phyloP scores from a whole-genome alignment of 2,329 filamentous ascomycete genomes.

The Grosmannia serpens region DNA sequence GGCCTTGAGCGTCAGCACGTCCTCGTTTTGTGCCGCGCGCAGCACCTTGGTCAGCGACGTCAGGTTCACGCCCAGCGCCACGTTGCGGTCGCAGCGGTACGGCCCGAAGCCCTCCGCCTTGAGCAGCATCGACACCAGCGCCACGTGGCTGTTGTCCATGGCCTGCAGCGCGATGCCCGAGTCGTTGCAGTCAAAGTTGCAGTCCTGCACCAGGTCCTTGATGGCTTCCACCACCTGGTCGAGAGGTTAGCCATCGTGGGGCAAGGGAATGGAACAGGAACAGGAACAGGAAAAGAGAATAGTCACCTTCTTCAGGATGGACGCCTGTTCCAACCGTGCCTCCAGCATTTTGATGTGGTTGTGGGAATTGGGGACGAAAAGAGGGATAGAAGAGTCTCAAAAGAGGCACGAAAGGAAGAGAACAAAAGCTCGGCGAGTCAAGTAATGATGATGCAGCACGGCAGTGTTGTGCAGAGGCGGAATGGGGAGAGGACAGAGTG shows the following conservation, averaged over 20 bases:
- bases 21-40: slow-evolving; percentile 85
- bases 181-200: slow-evolving; percentile 99
- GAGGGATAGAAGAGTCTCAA: not conserved
- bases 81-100: slow-evolving; percentile 97
- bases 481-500: not conserved
- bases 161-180: slow-evolving; percentile 94
- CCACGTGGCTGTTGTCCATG: slow-evolving; percentile 99
- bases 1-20: slow-evolving; percentile 91
- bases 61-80: slow-evolving; percentile 94
- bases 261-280: not conserved
- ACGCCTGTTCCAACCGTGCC: slow-evolving; percentile 90
- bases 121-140: slow-evolving; percentile 97
- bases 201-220: slow-evolving; percentile 98
- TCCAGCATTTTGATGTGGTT: slow-evolving; percentile 63
- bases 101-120: slow-evolving; percentile 89
- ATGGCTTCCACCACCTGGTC: slow-evolving; percentile 88
- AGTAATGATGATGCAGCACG: not conserved
- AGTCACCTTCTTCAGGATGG: slow-evolving; percentile 83
- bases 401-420: not conserved
- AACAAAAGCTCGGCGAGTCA: not conserved
- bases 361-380: not conserved
- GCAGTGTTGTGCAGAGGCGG: not conserved
- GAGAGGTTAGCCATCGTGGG: not conserved
- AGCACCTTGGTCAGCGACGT: slow-evolving; percentile 95
- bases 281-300: not conserved